Base-by-base conservation (phyloP, 1,284 basidiomycete genomes). In the Cutaneotrichosporon daszewskae region DNA sequence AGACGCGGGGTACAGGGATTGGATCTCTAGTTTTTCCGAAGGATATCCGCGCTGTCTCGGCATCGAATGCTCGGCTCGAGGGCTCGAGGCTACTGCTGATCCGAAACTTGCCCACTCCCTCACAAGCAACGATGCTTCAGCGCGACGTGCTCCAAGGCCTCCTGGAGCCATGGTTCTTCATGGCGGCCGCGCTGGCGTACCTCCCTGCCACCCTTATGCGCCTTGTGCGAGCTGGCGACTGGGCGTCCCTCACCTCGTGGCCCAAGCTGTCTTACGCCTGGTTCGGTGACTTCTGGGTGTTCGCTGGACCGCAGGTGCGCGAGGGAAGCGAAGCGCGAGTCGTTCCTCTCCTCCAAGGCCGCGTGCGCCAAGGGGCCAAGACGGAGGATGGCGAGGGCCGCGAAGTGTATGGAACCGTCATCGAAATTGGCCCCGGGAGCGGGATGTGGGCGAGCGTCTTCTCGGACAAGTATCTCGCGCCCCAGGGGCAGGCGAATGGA, bases 381-480 rank as follows among this genome's bases (percentile, higher is more conserved):
- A 29, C 37, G 10, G 22, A 27, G 12, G 31, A 17, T 4, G 17
- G 11, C n/a, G 43, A 31, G 19, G 26, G 31, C 3, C 16, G 39
- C 13, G 32, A 39, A 5, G 45, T 51, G 17, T 32, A 40, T 27
- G 50, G 50, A 16, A 40, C 40, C 0, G 50, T 52, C 9, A 37
- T 52, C 16, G 50, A 52, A 27, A 43, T 52, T 18, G 50, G 50
- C 2, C 50, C 50, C 8, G 50, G 50, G 6, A 43, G 37, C 16
- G 50, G 50, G 19, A 48, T 43, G 40, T 52, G 50, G 50, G 50
- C 38, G 14, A 32, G 16, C 29, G 43, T 48, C 43, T 52, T 52
- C 18, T 14, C 32, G 28, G 50, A 52, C 37, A 40, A 43, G 37
- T 45, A 48, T 26, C 18, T 45, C 25, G 33, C 9, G 10, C 17